Evolutionary conservation across 2,329 filamentous ascomycete genomes (phyloP), one percentile per base, ranked within the genome.

Genomic region (Didymella segeticola): DNA sequence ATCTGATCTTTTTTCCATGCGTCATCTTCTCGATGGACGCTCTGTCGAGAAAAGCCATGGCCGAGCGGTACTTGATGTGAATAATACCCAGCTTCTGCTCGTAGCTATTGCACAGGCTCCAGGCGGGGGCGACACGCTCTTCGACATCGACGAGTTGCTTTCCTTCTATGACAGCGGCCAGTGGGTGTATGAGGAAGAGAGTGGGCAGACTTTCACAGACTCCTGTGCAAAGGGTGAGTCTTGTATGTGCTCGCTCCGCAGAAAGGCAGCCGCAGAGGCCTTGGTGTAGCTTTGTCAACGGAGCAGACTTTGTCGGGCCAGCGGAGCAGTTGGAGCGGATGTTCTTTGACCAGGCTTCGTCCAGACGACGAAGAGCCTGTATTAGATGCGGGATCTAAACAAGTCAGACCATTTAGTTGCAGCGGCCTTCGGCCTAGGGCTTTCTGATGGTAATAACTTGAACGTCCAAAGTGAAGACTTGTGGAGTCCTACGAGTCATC

Each of bases 1-100:
- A 47, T 47, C 33, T 54, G n/a, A 2, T 37, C 26, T n/a, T n/a
- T n/a, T n/a, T n/a, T n/a, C n/a, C n/a, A n/a, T n/a, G n/a, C n/a
- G n/a, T n/a, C 1, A 46, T 49, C 39, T 42, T 45, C 39, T 47
- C 22, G 12, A 19, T 31, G 27, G 41, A 48, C 2, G 36, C 36
- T 36, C 41, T 33, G 45, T 36, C 7, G 8, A 48, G 45, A 20
- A 38, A 46, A 31, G 31, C 39, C 22, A 17, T 25, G 2, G 46
- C 39, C 52, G 15, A 55, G 47, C 39, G 19, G 27, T 30, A 49
- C 22, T 34, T 37, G 36, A 49, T 55, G 7, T 49, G 20, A 12
- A 55, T 38, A 5, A 38, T 33, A 5, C 37, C 30, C 30, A 54
- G n/a, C 43, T 43, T n/a, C 34, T 37, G 14, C 33, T 54, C 11